Evolutionary conservation across 805 yeast genomes (phyloP), one percentile per base, ranked within the genome.

Genomic region (Huiozyma sinensis): DNA sequence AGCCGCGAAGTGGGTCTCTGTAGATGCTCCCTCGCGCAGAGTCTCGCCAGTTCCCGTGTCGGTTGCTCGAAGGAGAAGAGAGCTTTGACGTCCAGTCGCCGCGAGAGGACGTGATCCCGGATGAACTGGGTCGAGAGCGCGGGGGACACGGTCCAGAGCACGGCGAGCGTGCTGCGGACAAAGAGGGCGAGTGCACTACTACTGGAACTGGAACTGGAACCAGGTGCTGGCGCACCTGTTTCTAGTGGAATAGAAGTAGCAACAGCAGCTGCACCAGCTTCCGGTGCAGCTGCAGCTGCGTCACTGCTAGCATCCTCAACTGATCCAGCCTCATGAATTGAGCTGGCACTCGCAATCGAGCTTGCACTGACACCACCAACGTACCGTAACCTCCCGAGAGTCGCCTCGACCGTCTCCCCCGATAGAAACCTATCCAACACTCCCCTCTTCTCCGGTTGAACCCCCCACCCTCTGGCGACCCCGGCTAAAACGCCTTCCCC

Each of bases 51-150:
- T 60, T 89, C 92, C 61, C 92, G 75, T 10, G 90, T 83, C 36
- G 97, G 96, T 58, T 82, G 82, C 53, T 76, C 78, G 62, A 92
- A 87, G 55, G 76, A 77, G 64, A 92, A 83, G 75, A 90, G 73
- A 44, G 77, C 69, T 34, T 78, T 69, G 39, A 90, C 68, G 46
- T 83, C 88, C 34, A 92, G 65, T 57, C 86, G 79, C 65, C 95
- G 78, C n/a, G 95, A 81, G 45, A 89, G 68, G 36, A 90, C 75
- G 60, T 86, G 90, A 50, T 76, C 74, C 40, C 73, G 61, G 46
- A 92, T 82, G 63, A 92, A 90, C 42, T 70, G 54, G 50, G 78
- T 76, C 12, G 94, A 77, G 11, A 71, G 71, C 13, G 69, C 73
- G 28, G 89, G 89, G 17, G 44, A 36, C 5, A 46, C 40, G 10